Percentiles rank a stretch among this genome's conserved stretches.
Evolutionary conservation across 108 stramenopile genomes (phyloP).

Genomic region (Cyclostephanos invisitatus): DNA sequence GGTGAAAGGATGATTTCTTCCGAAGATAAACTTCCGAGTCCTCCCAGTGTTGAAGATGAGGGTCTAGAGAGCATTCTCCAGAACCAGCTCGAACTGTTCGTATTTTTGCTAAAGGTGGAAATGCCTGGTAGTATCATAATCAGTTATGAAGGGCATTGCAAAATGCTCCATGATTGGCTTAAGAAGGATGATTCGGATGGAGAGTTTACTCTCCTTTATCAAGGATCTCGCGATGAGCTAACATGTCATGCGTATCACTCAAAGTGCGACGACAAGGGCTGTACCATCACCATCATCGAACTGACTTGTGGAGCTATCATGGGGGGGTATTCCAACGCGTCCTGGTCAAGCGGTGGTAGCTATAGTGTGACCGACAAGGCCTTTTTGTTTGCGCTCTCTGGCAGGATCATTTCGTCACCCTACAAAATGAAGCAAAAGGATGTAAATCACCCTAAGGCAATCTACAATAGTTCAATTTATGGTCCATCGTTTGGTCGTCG

Average conservation of each 20-base stretch:
- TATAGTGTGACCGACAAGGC: conserved; percentile 11
- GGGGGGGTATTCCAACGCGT: conserved; percentile 20
- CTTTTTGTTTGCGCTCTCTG: no score
- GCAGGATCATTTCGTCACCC: conserved; percentile 4
- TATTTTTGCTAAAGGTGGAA: background rate
- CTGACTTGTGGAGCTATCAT: conserved; percentile 11
- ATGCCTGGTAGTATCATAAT: conserved; percentile 17
- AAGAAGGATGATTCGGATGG: no score
- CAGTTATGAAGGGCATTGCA: background rate
- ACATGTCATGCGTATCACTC: conserved; percentile 1
- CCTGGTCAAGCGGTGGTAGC: conserved; percentile 9
- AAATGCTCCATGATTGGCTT: conserved; percentile 20
- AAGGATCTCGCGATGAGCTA: conserved; percentile 22
- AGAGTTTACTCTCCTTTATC: conserved; percentile 28
- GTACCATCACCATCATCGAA: conserved; percentile 19
- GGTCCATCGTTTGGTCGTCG: conserved; percentile 29
- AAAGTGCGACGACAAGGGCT: conserved; percentile 28
- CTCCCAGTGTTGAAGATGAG: conserved; percentile 26
- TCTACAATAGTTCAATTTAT: background rate
- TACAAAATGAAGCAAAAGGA: conserved; percentile 20
- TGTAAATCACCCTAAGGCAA: conserved; percentile 8
- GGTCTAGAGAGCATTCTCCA: conserved; percentile 17
- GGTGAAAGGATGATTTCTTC: conserved; percentile 10
- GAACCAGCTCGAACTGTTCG: conserved; percentile 30
- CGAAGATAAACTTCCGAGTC: background rate